A percentile compares a stretch with the other conserved stretches of the same genome.
phyloP scores from a whole-genome alignment of 768 basidiomycete genomes.

The Xanthoconium purpureum region DNA sequence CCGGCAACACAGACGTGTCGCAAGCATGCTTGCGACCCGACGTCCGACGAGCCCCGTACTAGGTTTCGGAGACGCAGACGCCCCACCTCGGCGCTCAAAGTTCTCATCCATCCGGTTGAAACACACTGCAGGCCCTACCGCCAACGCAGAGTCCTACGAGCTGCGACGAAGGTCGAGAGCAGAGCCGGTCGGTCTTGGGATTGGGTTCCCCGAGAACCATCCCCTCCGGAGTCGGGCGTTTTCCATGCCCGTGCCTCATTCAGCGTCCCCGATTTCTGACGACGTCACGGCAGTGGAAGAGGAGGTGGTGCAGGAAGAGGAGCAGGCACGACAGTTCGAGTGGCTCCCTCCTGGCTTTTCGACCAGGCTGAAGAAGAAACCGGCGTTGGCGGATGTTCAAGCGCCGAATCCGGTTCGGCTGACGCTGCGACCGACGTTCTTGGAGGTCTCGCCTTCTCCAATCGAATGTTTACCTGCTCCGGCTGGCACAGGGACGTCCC shows the following conservation, averaged over 20 bases:
- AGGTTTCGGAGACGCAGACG: background rate
- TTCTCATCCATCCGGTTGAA: background rate
- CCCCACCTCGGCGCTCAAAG: background rate
- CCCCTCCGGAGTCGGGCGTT: slow-evolving; percentile 17
- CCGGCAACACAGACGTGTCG: slow-evolving; percentile 23
- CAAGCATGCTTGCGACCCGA: slow-evolving; percentile 23
- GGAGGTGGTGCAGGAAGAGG: background rate
- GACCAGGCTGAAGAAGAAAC: background rate
- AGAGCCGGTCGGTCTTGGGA: slow-evolving; percentile 24
- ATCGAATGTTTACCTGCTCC: slow-evolving; percentile 6
- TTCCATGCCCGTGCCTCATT: slow-evolving; percentile 16
- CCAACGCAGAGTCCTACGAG: slow-evolving; percentile 8
- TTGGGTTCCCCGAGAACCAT: slow-evolving; percentile 27
- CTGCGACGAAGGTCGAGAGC: slow-evolving; percentile 9
- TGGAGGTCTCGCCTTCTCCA: slow-evolving; percentile 20
- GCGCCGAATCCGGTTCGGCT: slow-evolving; percentile 1
- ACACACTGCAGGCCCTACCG: background rate
- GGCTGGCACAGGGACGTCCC: background rate
- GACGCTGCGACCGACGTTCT: slow-evolving; percentile 13
- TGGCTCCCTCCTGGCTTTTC: slow-evolving; percentile 7
- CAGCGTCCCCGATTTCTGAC: background rate
- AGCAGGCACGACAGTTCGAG: background rate
- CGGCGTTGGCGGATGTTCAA: background rate
- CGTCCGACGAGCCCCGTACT: slow-evolving; percentile 1
- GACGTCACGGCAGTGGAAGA: background rate